Percentiles rank a stretch among this genome's conserved stretches.
phyloP scores from a whole-genome alignment of 257 asterid genomes.

The Striga asiatica region DNA sequence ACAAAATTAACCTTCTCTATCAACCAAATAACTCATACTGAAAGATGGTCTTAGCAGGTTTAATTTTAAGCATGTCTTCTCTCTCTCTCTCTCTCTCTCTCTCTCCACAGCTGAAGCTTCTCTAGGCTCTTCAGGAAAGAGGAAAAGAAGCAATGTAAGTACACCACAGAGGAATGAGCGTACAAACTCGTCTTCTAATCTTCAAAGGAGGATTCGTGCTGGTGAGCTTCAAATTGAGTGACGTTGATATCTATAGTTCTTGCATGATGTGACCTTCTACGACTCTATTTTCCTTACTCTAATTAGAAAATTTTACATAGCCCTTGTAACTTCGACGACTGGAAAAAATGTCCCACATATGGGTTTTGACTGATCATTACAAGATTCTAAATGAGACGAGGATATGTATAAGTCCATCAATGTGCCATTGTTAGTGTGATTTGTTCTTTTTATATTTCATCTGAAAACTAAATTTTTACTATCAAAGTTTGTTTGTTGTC shows the following conservation, averaged over 20 bases:
- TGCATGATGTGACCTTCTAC: conserved; percentile 7
- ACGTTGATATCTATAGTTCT: background rate
- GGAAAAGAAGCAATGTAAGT: conserved; percentile 26
- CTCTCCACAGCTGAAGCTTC: conserved; percentile 48
- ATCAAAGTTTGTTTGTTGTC: too few relatives aligned
- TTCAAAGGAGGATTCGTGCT: conserved; percentile 22
- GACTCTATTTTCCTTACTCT: too few relatives aligned
- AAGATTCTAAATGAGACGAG: too few relatives aligned
- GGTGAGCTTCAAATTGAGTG: conserved; percentile 22
- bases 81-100: conserved; percentile 3
- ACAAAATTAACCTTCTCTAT: conserved; percentile 11
- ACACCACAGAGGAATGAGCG: conserved; percentile 20
- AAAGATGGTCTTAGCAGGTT: background rate
- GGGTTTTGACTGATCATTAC: too few relatives aligned
- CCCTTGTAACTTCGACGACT: too few relatives aligned
- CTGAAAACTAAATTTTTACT: too few relatives aligned
- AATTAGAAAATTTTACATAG: too few relatives aligned
- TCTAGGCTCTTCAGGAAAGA: conserved; percentile 50
- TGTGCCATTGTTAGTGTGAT: too few relatives aligned
- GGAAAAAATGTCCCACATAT: too few relatives aligned
- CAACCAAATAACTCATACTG: background rate
- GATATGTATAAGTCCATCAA: too few relatives aligned
- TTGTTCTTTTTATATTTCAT: too few relatives aligned
- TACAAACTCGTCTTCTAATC: conserved; percentile 21
- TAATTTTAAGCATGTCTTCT: background rate